A percentile compares a stretch with the other conserved stretches of the same genome.
Conservation (phyloP, 495 filamentous ascomycete species). For the Astrocystis sublimbata region DNA sequence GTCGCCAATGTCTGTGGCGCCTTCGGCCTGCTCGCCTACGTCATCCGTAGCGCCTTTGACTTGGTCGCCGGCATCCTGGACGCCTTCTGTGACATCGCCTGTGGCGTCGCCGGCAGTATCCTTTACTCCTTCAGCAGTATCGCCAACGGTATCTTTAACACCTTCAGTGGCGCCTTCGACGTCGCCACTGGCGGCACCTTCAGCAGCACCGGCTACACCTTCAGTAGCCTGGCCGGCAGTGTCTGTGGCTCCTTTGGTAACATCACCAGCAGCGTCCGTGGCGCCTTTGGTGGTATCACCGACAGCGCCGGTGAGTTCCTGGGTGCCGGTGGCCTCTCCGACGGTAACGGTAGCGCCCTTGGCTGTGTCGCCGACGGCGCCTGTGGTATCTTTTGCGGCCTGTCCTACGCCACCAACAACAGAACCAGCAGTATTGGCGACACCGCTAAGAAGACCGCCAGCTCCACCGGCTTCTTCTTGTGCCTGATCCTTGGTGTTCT, state of each 20-base stretch:
- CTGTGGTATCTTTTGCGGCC: constrained; percentile 18
- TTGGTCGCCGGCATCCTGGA: constrained; percentile 29
- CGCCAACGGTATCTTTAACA: constrained; percentile 7
- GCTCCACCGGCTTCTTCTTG: background rate
- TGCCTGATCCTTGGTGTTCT: constrained; percentile 20
- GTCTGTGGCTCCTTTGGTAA: constrained; percentile 24
- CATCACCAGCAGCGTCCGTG: constrained; percentile 21
- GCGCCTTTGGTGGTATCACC: constrained; percentile 13
- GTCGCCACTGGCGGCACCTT: background rate
- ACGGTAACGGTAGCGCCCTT: constrained; percentile 15
- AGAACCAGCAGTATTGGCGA: constrained; percentile 20
- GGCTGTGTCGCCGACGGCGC: constrained; percentile 17
- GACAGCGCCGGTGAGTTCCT: constrained; percentile 13
- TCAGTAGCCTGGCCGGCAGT: constrained; percentile 21
- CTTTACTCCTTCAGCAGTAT: background rate
- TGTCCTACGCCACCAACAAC: constrained; percentile 19
- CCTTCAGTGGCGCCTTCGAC: constrained; percentile 4
- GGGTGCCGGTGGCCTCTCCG: constrained; percentile 11
- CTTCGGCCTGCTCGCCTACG: background rate
- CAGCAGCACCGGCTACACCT: constrained; percentile 23
- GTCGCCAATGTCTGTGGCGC: background rate
- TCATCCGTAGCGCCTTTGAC: background rate
- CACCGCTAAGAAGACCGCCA: constrained; percentile 16
- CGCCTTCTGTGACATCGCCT: constrained; percentile 19
- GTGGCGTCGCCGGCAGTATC: background rate